Base-by-base conservation (phyloP, 1,284 basidiomycete species). In the Malassezia yamatoensis region DNA sequence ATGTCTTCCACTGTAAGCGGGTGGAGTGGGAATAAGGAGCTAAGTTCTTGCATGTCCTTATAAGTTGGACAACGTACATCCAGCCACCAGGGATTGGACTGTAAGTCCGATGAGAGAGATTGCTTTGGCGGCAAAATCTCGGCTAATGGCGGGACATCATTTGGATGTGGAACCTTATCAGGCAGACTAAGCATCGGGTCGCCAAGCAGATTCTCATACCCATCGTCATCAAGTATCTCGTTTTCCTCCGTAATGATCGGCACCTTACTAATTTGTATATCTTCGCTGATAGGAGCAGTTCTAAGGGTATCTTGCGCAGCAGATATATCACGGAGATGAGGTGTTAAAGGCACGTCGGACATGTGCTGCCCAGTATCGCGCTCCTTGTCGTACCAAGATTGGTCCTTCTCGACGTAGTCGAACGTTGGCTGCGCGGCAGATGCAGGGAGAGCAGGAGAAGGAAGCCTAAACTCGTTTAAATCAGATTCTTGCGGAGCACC, bases 1-100 rank as follows among this genome's bases (percentile, higher is more conserved):
- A 96, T 89, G 77, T 96, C 91, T 76, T 96, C 91, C 13, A 96
- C 81, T 0, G 91, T 96, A 18, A 96, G 79, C 0, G 91, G 91
- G 75, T 96, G 91, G 2, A 96, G 80, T 50, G 88, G 87, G 24
- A 96, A 80, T 16, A 89, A 87, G 80, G 88, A 89, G 51, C 89
- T 87, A 49, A 96, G 81, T 18, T 86, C 83, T 53, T 85, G 81
- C 81, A 96, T 84, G 75, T 94, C 90, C 51, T 86, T 85, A 82
- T 88, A 90, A 0, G 84, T 85, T 1, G 91, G 90, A 65, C 85
- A 90, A 16, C 87, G 82, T 2, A 96, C 83, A 71, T 96, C 90
- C 24, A 96, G 77, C 83, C 90, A 96, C 91, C 90, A 96, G 11
- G 87, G 50, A 10, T 58, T 48, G 13, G 35, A 15, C 11, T 49